Conservation (phyloP, 441 rosid genomes). For the Omphalea diandra region DNA sequence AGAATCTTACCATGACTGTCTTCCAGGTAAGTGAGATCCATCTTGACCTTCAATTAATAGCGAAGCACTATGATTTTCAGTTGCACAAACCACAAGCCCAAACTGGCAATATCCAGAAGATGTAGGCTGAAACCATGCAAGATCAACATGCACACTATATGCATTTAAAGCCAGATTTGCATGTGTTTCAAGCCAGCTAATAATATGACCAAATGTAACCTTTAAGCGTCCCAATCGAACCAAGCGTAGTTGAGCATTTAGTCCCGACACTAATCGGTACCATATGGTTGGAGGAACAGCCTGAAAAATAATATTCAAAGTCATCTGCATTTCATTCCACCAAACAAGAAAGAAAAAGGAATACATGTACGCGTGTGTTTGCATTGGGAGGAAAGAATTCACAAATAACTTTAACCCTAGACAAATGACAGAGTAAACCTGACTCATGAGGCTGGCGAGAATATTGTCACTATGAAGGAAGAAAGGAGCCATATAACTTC, state of each 20-base stretch:
- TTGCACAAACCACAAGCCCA: constrained; percentile 58
- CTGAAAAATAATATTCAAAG: constrained; percentile 35
- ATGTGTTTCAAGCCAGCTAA: constrained; percentile 89
- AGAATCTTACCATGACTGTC: constrained; percentile 44
- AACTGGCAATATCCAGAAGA: constrained; percentile 73
- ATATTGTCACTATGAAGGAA: constrained; percentile 79
- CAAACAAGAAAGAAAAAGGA: constrained; percentile 1
- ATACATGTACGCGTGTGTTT: neutral
- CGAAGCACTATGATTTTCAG: constrained; percentile 33
- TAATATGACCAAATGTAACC: constrained; percentile 62
- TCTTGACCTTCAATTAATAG: constrained; percentile 33
- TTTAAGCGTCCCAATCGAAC: constrained; percentile 65
- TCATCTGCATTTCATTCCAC: constrained; percentile 16
- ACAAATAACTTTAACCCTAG: constrained; percentile 6
- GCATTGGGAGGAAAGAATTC: constrained; percentile 15
- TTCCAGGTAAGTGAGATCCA: constrained; percentile 29
- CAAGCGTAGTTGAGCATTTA: constrained; percentile 82
- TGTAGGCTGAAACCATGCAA: constrained; percentile 82
- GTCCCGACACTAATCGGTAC: constrained; percentile 87
- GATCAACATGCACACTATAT: constrained; percentile 62
- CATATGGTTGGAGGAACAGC: constrained; percentile 78
- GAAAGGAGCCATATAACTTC: constrained; percentile 87
- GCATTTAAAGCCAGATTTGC: constrained; percentile 71
- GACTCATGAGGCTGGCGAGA: constrained; percentile 73
- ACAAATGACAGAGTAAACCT: constrained; percentile 44